Evolutionary conservation across 306 rosid genomes (phyloP), one percentile per base, ranked within the genome.

Genomic region (Begonia loranthoides): DNA sequence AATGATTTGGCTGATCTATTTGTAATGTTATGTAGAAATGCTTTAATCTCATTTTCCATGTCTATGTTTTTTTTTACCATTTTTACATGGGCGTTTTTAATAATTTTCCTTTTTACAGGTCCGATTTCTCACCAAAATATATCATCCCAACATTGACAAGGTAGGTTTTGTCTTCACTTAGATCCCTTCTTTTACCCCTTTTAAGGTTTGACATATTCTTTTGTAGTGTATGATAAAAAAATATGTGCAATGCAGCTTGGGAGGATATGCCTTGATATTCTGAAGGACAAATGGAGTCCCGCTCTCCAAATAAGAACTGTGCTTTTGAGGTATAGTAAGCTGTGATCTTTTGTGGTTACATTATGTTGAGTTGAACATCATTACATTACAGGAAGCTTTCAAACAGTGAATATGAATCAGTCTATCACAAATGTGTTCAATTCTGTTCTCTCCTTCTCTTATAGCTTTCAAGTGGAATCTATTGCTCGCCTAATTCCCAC

Each of bases 81-180:
- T n/a, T n/a, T 38, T 36, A 24, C 45, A 4, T 33, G 21, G 48
- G 45, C 24, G 38, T 69, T 5, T 66, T 51, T 53, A 55, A 44
- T 50, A 33, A 45, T 57, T 14, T 50, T 24, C 36, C 54, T 9
- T 52, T 49, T 7, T 40, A 41, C 89, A 89, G 97, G 97, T 89
- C 63, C 79, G 97, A 64, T 89, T 89, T 75, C 80, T 89, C 49
- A 84, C 97, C 49, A 89, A 89, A 72, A 89, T 89, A 58, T 89
- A 89, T 62, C 97, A 89, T 66, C 97, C 97, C 9, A 89, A 89
- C 86, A 89, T 89, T 66, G 97, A 89, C 50, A 89, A 89, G 97
- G 97, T 85, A 57, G 54, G 54, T 49, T 15, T n/a, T 52, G 17
- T 50, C 13, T 44, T 43, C 3, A 10, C n/a, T 48, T 56, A 36